Evolutionary conservation across 257 asterid species (phyloP).

Genomic region (Ballota nigra): DNA sequence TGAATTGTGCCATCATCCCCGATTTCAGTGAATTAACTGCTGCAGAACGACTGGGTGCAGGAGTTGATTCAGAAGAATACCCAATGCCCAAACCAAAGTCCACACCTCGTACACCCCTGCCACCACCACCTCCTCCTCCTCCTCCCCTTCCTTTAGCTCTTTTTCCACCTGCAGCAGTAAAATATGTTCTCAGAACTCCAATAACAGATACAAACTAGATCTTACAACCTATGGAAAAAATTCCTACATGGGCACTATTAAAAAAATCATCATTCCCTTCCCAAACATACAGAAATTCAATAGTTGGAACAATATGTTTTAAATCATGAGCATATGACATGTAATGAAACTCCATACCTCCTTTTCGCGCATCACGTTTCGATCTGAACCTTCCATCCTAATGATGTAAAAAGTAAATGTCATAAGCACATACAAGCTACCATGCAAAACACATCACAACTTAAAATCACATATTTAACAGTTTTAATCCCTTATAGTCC

Average conservation of each 20-base stretch:
- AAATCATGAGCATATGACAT: conserved; percentile 13
- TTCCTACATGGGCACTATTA: not conserved
- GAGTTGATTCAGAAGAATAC: conserved; percentile 59
- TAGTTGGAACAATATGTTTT: conserved; percentile 1
- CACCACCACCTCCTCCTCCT: conserved; percentile 37
- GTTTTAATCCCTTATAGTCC: not conserved
- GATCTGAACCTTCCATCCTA: conserved; percentile 98
- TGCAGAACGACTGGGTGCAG: conserved; percentile 58
- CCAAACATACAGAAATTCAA: conserved; percentile 1
- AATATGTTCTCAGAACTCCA: conserved; percentile 23
- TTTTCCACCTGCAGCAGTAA: conserved; percentile 73
- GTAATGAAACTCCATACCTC: conserved; percentile 60
- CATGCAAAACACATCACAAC: not conserved
- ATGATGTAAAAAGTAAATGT: conserved; percentile 41
- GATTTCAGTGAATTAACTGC: conserved; percentile 67
- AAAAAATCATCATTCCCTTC: conserved; percentile 4
- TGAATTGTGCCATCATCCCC: conserved; percentile 83
- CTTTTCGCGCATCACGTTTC: conserved; percentile 96
- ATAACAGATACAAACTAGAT: not conserved
- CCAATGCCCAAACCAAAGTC: conserved; percentile 96
- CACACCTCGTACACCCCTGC: conserved; percentile 92
- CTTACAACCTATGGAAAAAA: not conserved
- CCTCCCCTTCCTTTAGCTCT: conserved; percentile 90
- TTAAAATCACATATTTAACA: not conserved
- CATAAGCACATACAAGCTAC: conserved; percentile 19